A percentile compares a stretch with the other conserved stretches of the same genome.
phyloP scores from a whole-genome alignment of 352 stramenopile species.

The Discostella stelligera region DNA sequence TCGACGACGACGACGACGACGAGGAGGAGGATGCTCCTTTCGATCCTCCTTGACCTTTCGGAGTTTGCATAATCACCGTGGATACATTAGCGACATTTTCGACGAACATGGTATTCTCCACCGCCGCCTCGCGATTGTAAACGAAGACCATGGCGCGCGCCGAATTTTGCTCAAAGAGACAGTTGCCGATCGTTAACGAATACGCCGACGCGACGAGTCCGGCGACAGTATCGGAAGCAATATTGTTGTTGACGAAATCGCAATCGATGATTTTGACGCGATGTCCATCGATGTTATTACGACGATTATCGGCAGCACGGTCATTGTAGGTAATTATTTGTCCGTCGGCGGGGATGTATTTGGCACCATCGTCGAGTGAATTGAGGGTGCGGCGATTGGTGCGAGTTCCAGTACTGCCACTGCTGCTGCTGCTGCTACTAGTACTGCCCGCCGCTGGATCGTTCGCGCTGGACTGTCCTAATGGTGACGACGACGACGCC shows the following conservation, averaged over 20 bases:
- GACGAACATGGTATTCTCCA: conserved; percentile 40
- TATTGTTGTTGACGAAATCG: conserved; percentile 45
- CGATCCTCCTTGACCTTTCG: conserved; percentile 3
- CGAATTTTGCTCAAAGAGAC: conserved; percentile 34
- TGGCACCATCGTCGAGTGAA: conserved; percentile 26
- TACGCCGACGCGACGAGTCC: conserved; percentile 45
- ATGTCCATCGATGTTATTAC: conserved; percentile 30
- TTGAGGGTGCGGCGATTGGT: conserved; percentile 19
- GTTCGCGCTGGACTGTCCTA: neutral
- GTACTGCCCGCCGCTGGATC: neutral
- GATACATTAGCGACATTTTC: conserved; percentile 43
- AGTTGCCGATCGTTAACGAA: conserved; percentile 29
- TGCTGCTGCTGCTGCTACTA: neutral
- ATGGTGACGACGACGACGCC: neutral
- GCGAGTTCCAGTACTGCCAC: neutral
- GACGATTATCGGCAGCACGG: neutral
- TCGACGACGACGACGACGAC: neutral
- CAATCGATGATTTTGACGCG: conserved; percentile 36
- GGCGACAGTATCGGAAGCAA: conserved; percentile 14
- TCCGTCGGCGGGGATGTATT: conserved; percentile 35
- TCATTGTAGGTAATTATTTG: conserved; percentile 21
- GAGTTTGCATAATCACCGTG: conserved; percentile 36
- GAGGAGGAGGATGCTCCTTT: too few relatives aligned
- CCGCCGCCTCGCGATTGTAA: conserved; percentile 43
- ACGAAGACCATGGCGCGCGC: conserved; percentile 42